These are phyloP conservation scores for Russula olivacea DNA, from an alignment of 768 basidiomycete species.

Conservation along the genomic window DNA sequence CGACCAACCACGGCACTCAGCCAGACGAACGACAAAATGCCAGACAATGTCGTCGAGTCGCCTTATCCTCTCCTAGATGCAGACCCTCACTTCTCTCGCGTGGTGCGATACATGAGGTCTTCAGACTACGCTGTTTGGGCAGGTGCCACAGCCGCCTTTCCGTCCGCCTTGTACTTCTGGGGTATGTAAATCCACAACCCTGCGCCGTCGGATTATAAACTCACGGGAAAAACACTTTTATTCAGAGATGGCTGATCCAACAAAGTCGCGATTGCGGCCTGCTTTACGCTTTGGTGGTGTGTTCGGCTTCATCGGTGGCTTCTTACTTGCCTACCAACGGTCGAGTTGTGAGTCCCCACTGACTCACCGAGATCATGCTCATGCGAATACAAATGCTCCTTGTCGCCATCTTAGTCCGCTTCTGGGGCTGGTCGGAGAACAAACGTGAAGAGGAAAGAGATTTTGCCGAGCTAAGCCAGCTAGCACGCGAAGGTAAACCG, in stretches of 20 bases:
- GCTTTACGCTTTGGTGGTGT: slow-evolving; percentile 55
- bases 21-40: slow-evolving; percentile 34
- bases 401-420: slow-evolving; percentile 52
- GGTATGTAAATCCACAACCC: slow-evolving; percentile 41
- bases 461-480: slow-evolving; percentile 67
- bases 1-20: background rate
- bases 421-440: slow-evolving; percentile 95
- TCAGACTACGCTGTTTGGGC: slow-evolving; percentile 87
- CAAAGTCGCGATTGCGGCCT: slow-evolving; percentile 35
- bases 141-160: slow-evolving; percentile 72
- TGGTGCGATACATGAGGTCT: slow-evolving; percentile 81
- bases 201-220: slow-evolving; percentile 21
- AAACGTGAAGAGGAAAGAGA: slow-evolving; percentile 75
- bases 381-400: background rate
- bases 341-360: slow-evolving; percentile 62
- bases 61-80: slow-evolving; percentile 90
- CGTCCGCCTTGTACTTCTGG: slow-evolving; percentile 73
- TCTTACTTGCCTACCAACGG: slow-evolving; percentile 87
- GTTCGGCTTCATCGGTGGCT: slow-evolving; percentile 85
- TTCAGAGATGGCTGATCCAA: slow-evolving; percentile 44
- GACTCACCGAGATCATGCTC: slow-evolving; percentile 10
- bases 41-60: slow-evolving; percentile 49
- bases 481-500: slow-evolving; percentile 71
- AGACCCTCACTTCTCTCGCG: slow-evolving; percentile 84
- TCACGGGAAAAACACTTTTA: slow-evolving; percentile 22